phyloP scores from a whole-genome alignment of 768 basidiomycete species.

The Sistotremastrum suecicum region DNA sequence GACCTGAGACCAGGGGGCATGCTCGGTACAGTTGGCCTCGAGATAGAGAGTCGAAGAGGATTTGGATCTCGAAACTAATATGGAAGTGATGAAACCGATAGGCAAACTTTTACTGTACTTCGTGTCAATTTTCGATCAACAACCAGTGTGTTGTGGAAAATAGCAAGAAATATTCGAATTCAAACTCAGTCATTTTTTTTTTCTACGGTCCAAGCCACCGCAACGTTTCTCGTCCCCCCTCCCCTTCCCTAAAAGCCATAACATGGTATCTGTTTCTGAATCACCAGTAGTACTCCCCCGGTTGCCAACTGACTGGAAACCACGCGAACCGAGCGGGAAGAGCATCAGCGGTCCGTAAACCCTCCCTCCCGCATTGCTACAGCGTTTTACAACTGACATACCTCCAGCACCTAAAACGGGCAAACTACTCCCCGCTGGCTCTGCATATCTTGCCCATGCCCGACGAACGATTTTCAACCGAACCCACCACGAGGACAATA shows the following conservation, averaged over 20 bases:
- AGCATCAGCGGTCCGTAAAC: slow-evolving; percentile 17
- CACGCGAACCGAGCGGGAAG: slow-evolving; percentile 22
- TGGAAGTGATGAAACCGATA: too few relatives aligned
- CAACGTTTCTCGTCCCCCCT: too few relatives aligned
- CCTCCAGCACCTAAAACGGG: slow-evolving; percentile 27
- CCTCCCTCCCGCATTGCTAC: neutral
- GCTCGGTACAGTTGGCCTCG: too few relatives aligned
- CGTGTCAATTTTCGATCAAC: too few relatives aligned
- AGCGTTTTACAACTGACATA: slow-evolving; percentile 3
- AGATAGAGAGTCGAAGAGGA: too few relatives aligned
- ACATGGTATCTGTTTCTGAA: slow-evolving; percentile 15
- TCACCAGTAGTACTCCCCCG: slow-evolving; percentile 28
- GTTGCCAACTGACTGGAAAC: slow-evolving; percentile 30
- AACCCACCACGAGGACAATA: slow-evolving; percentile 72
- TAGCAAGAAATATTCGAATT: too few relatives aligned
- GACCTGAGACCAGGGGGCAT: too few relatives aligned
- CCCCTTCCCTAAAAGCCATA: neutral
- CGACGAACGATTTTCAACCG: slow-evolving; percentile 61
- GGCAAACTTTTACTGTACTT: too few relatives aligned
- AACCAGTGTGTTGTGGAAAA: too few relatives aligned
- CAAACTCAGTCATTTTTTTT: too few relatives aligned
- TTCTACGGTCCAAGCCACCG: too few relatives aligned
- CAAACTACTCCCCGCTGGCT: slow-evolving; percentile 70
- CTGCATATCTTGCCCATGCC: slow-evolving; percentile 75
- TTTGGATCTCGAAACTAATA: too few relatives aligned